Conservation (phyloP, 345 rosid species). For the Acer yangbiense region DNA sequence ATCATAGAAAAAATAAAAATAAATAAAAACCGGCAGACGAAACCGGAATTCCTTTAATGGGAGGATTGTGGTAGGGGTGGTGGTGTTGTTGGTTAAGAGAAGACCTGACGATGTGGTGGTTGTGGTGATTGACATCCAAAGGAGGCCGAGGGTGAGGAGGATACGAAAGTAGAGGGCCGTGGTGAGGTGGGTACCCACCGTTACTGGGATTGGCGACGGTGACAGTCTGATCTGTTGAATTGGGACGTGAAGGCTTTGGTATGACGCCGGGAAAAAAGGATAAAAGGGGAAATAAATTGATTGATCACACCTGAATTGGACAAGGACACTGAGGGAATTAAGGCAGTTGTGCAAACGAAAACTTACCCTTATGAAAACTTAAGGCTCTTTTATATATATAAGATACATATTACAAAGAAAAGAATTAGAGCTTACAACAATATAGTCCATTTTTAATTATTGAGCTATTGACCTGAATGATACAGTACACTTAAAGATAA, state of each 20-base stretch:
- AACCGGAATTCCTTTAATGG: constrained; percentile 47
- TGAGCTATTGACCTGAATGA: too few relatives aligned
- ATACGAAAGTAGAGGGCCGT: constrained; percentile 19
- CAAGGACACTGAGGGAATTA: too few relatives aligned
- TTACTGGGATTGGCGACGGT: constrained; percentile 24
- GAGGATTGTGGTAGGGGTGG: constrained; percentile 24
- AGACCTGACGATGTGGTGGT: constrained; percentile 30
- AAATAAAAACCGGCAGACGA: constrained; percentile 13
- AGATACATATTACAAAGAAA: too few relatives aligned
- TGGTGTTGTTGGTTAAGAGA: constrained; percentile 20
- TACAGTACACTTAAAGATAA: too few relatives aligned
- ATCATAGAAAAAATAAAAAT: too few relatives aligned
- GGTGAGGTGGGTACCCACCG: constrained; percentile 34
- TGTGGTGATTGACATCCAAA: constrained; percentile 32
- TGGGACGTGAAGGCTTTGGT: constrained; percentile 40
- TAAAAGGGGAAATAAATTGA: too few relatives aligned
- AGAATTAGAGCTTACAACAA: too few relatives aligned
- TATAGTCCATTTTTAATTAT: too few relatives aligned
- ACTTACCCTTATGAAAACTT: too few relatives aligned
- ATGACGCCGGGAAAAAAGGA: constrained; percentile 37
- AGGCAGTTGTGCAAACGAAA: too few relatives aligned
- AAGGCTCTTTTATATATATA: too few relatives aligned
- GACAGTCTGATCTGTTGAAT: constrained; percentile 29
- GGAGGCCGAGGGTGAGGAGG: constrained; percentile 21
- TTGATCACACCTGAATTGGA: too few relatives aligned